A percentile compares a stretch with the other conserved stretches of the same genome.
Evolutionary conservation across 805 yeast species (phyloP).

Genomic region (Ogataea pignaliae): DNA sequence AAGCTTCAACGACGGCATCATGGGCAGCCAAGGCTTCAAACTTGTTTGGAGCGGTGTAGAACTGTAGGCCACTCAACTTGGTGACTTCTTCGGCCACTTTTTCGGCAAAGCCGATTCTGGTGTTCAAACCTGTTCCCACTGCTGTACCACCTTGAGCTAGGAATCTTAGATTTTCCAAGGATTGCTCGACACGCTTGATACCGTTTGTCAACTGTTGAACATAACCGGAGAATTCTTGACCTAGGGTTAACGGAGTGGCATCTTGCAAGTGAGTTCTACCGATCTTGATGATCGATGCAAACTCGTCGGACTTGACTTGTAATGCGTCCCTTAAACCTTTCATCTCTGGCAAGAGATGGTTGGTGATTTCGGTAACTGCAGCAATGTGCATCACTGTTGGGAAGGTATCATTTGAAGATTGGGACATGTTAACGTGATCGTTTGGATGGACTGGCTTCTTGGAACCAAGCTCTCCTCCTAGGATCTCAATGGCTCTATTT

Average conservation of each 20-base stretch:
- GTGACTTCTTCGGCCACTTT: slow-evolving; percentile 84
- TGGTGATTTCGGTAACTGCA: slow-evolving; percentile 83
- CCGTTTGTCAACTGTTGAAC: slow-evolving; percentile 92
- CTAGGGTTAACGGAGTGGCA: slow-evolving; percentile 96
- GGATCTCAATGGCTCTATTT: slow-evolving; percentile 93
- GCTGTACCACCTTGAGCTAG: slow-evolving; percentile 99
- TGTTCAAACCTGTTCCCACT: slow-evolving; percentile 97
- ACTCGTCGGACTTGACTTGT: slow-evolving; percentile 74
- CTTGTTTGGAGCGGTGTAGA: slow-evolving; percentile 96
- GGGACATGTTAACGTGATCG: slow-evolving; percentile 97
- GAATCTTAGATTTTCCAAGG: slow-evolving; percentile 69
- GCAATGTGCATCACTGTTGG: slow-evolving; percentile 99
- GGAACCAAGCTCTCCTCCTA: slow-evolving; percentile 90
- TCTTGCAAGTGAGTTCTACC: slow-evolving; percentile 99
- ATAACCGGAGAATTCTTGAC: slow-evolving; percentile 97
- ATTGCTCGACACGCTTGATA: slow-evolving; percentile 74
- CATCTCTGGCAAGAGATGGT: slow-evolving; percentile 76
- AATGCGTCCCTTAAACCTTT: slow-evolving; percentile 74
- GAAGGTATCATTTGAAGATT: slow-evolving; percentile 98
- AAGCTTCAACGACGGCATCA: slow-evolving; percentile 96
- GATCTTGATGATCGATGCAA: slow-evolving; percentile 86
- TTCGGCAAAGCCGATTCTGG: slow-evolving; percentile 83
- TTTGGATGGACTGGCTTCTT: slow-evolving; percentile 96
- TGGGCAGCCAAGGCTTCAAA: slow-evolving; percentile 99
- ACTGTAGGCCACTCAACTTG: slow-evolving; percentile 80